Evolutionary conservation across 352 stramenopile genomes (phyloP).

Genomic region (Pilasporangium apinafurcum): DNA sequence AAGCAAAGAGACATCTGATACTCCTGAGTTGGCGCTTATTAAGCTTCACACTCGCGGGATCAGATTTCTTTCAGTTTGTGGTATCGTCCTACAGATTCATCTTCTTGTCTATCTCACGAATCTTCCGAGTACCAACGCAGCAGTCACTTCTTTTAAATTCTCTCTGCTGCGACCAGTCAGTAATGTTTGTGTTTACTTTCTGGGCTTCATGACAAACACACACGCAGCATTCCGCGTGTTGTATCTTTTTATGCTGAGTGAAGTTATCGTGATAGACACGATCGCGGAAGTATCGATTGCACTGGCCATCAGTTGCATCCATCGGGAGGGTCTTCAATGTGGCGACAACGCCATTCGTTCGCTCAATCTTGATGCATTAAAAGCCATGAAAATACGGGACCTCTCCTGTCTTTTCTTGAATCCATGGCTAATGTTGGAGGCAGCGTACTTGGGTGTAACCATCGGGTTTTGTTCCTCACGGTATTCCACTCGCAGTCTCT

Average conservation of each 20-base stretch:
- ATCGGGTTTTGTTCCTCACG: constrained; percentile 51
- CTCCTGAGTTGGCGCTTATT: constrained; percentile 45
- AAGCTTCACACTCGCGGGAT: constrained; percentile 46
- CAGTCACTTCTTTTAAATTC: constrained; percentile 28
- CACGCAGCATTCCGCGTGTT: constrained; percentile 46
- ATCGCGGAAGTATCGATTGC: constrained; percentile 44
- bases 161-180: constrained; percentile 33
- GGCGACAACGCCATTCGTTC: constrained; percentile 15
- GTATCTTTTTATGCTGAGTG: constrained; percentile 23
- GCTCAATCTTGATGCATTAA: constrained; percentile 14
- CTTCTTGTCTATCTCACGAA: constrained; percentile 19
- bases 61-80: constrained; percentile 32
- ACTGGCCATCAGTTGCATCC: constrained; percentile 49
- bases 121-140: constrained; percentile 2
- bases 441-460: constrained; percentile 35
- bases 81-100: constrained; percentile 30
- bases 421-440: constrained; percentile 49
- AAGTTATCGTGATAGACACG: constrained; percentile 38
- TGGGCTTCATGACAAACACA: constrained; percentile 71
- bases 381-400: constrained; percentile 28
- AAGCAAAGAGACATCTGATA: constrained; percentile 20
- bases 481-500: constrained; percentile 47
- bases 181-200: constrained; percentile 37
- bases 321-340: constrained; percentile 33
- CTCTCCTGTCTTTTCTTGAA: constrained; percentile 34